Percentiles rank a stretch among this genome's conserved stretches.
These are phyloP conservation scores for Aspergillus flavus DNA, from an alignment of 2,329 filamentous ascomycete genomes.

Conservation along the genomic window DNA sequence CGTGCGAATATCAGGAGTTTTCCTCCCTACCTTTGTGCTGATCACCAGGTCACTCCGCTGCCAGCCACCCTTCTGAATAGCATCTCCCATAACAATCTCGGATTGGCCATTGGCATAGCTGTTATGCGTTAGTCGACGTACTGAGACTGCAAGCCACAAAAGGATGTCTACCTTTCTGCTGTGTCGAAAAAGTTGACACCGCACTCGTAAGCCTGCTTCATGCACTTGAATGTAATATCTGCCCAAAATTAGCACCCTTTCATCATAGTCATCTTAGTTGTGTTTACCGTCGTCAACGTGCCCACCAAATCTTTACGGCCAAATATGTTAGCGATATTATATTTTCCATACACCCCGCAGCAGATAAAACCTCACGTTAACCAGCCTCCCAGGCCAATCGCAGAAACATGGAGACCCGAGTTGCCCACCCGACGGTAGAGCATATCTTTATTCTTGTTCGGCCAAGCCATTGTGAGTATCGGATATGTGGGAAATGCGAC, in stretches of 20 bases:
- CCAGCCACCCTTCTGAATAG: conserved; percentile 60
- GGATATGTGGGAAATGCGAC: neutral
- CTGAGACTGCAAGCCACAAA: neutral
- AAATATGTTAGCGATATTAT: neutral
- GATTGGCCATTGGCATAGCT: conserved; percentile 56
- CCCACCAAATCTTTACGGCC: conserved; percentile 57
- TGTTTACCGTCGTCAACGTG: conserved; percentile 65
- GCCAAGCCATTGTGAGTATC: conserved; percentile 22
- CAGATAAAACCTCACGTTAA: conserved; percentile 28
- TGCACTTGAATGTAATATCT: conserved; percentile 37
- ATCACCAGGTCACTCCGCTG: conserved; percentile 55
- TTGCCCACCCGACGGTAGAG: conserved; percentile 71
- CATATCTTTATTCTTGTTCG: conserved; percentile 53
- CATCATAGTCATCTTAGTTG: neutral
- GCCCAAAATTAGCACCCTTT: neutral
- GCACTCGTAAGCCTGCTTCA: conserved; percentile 58
- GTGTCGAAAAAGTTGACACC: conserved; percentile 63
- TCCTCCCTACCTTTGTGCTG: conserved; percentile 34
- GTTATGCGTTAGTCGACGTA: neutral
- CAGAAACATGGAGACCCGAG: conserved; percentile 73
- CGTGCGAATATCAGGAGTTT: too few species aligned
- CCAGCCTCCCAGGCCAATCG: conserved; percentile 64
- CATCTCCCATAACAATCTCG: conserved; percentile 58
- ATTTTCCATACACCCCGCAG: neutral
- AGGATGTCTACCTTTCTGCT: conserved; percentile 47